Conservation (phyloP, 164 flowering plant genomes). For the Magnolia kwangsiensis region DNA sequence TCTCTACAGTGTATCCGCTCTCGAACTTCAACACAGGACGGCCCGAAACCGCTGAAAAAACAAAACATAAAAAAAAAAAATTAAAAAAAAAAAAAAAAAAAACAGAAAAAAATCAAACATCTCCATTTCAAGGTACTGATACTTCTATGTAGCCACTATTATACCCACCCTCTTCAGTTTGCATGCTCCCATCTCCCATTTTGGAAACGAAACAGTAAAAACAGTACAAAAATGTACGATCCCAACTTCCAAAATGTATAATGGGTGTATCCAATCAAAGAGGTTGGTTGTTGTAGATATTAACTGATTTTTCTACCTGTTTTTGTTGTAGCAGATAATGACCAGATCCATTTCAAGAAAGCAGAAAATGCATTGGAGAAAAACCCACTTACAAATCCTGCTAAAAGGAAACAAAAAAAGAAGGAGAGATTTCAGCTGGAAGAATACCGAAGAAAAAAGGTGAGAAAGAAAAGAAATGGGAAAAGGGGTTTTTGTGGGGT, state of each 20-base stretch:
- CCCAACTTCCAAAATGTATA: neutral
- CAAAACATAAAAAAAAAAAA: conserved; percentile 13
- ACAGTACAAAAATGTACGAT: neutral
- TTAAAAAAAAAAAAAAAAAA: conserved; percentile 10
- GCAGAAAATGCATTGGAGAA: conserved; percentile 61
- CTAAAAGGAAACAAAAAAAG: conserved; percentile 11
- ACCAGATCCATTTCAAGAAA: conserved; percentile 74
- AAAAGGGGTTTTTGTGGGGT: neutral
- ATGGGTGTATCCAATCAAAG: neutral
- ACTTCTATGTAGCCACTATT: too few species aligned
- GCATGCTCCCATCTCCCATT: neutral
- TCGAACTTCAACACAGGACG: conserved; percentile 92
- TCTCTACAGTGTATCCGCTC: conserved; percentile 89
- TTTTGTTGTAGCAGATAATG: conserved; percentile 65
- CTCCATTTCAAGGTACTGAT: too few species aligned
- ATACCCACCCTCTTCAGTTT: neutral
- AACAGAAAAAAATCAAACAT: neutral
- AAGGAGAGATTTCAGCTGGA: conserved; percentile 1
- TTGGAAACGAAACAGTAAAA: neutral
- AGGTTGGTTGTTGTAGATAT: neutral
- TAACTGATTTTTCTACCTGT: conserved; percentile 39
- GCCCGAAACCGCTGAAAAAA: conserved; percentile 53
- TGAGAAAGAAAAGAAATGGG: neutral
- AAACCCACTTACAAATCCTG: conserved; percentile 77
- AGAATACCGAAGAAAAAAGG: neutral